Base-by-base conservation (phyloP, 1,284 basidiomycete species). In the Marasmius sp. region DNA sequence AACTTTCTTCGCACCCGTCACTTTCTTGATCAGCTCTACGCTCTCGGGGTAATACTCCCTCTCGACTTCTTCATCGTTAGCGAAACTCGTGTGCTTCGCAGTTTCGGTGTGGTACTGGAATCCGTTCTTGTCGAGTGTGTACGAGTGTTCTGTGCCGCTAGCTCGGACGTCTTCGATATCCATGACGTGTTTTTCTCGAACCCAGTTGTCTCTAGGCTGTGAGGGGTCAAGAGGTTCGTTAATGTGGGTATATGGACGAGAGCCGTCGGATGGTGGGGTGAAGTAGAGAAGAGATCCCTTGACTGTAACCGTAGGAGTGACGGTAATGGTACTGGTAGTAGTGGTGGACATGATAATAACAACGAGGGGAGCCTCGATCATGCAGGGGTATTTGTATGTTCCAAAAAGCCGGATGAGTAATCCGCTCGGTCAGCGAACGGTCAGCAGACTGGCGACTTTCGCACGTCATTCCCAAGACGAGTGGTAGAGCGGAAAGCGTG, bases 21-120 rank as follows among this genome's bases (percentile, higher is more conserved):
- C 61, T 65, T 79, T 68, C 75, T 80, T 86, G 57, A 86, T 71
- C 33, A 85, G 70, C 66, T 77, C 80, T 51, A 75, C 70, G 57
- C 78, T 80, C 70, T 87, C 84, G 0, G 78, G 75, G 63, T 85
- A 85, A 64, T 87, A 87, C 43, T 77, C 76, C 58, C 63, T 67
- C 66, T 78, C 69, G 61, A 86, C 76, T 62, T 76, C 78, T 34
- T 74, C 75, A 34, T 84, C 79, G 20, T 74, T 69, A 59, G 75
- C 72, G 57, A 77, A 78, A 22, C 59, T 56, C 1, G 67, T 69
- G 51, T 73, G 70, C 34, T 66, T 70, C 3, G 72, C 52, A 6
- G 68, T 61, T 33, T 58, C 57, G 10, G 70, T 66, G 52, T 72
- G 68, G 64, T 75, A 81, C 61, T 80, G 78, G 70, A 85, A 86